A percentile compares a stretch with the other conserved stretches of the same genome.
Conservation (phyloP, 2,329 filamentous ascomycete species). For the Venturia aucupariae region DNA sequence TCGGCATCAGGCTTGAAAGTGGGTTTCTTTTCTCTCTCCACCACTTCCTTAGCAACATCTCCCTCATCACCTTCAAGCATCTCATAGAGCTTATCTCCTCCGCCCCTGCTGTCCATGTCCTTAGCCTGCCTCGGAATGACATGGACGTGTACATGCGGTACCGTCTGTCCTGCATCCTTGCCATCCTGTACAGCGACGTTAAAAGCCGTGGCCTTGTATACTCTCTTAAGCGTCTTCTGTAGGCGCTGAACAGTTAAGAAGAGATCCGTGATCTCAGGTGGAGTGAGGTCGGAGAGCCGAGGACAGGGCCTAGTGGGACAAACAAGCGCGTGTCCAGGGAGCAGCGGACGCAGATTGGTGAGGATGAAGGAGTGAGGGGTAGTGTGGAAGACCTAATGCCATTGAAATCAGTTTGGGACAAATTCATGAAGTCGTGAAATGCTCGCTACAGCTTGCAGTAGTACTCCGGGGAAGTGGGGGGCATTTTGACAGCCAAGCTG, state of each 20-base stretch:
- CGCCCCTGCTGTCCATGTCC: constrained; percentile 48
- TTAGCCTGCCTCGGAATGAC: constrained; percentile 64
- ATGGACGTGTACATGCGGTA: constrained; percentile 88
- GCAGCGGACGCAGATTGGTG: constrained; percentile 89
- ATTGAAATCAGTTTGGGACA: constrained; percentile 13
- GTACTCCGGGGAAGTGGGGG: background rate
- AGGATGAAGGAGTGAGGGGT: constrained; percentile 76
- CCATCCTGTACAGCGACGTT: constrained; percentile 97
- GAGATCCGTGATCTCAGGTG: constrained; percentile 69
- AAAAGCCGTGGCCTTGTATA: constrained; percentile 62
- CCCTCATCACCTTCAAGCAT: constrained; percentile 77
- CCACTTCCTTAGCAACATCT: constrained; percentile 65
- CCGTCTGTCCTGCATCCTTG: constrained; percentile 80
- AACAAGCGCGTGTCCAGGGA: constrained; percentile 87
- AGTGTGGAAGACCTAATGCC: constrained; percentile 70
- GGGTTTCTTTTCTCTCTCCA: constrained; percentile 37
- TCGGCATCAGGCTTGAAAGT: constrained; percentile 56
- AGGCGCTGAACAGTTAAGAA: constrained; percentile 80
- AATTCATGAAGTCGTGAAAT: background rate
- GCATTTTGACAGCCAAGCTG: background rate
- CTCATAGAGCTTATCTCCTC: constrained; percentile 70
- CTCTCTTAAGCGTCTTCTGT: constrained; percentile 60
- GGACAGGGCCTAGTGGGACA: constrained; percentile 62
- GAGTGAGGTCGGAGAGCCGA: constrained; percentile 65
- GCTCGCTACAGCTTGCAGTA: too few relatives aligned